Base-by-base conservation (phyloP, 177 flowering plant species). In the Vitis hybrid region DNA sequence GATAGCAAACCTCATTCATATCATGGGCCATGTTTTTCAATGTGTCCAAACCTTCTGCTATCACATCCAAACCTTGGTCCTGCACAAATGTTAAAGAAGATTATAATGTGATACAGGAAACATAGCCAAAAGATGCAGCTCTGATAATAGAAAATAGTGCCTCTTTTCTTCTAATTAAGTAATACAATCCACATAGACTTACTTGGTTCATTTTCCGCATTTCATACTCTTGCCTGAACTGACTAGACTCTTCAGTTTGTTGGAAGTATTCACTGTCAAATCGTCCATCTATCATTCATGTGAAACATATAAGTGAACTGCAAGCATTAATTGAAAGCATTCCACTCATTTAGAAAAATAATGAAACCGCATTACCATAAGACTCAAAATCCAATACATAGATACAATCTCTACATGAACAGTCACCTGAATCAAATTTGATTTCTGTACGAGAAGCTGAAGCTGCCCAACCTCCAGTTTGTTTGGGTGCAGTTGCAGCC, bases 341-440 rank as follows among this genome's bases (percentile, higher is more conserved):
- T 2, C 56, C 71, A 59, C 65, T 39, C 34, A 45, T 1, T 48
- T 29, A 18, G 19, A 15, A 68, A 45, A 5, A 55, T 68, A 1
- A 58, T 15, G n/a, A 59, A 56, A 26, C 29, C 29, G 3, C 3
- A 0, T 26, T 26, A 26, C 29, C 29, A 26, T 26, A 26, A 26
- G 29, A 26, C 29, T 26, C 2, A n/a, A 20, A 3, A 55, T 67
- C 12, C 18, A 67, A 26, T 65, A n/a, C 2, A 50, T 19, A 65
- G 29, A 26, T 26, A 48, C 39, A 51, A 60, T 49, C 58, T 66
- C 16, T n/a, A 39, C 53, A 5, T 31, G 59, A 67, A 29, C 49
- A 12, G 50, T 74, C 71, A 90, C 98, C 94, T 77, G 90, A 84
- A 81, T 89, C 95, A 80, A 94, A 90, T 77, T 85, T 92, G 64